Conservation (phyloP, 371 early-diverging fungal genomes). For the Circinella umbellata region DNA sequence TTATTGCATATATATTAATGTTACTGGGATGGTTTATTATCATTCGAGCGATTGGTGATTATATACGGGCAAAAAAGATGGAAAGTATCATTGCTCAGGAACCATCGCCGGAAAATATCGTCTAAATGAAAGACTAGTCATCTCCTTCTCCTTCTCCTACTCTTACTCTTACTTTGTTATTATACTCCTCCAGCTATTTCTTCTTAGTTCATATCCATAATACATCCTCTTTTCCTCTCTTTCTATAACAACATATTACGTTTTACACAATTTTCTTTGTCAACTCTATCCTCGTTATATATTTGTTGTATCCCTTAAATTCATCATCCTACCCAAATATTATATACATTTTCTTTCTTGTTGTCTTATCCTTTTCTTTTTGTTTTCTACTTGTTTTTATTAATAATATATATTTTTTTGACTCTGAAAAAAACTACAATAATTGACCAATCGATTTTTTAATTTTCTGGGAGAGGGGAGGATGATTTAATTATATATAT, state of each 20-base stretch:
- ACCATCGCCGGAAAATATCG: slow-evolving; percentile 36
- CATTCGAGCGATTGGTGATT: slow-evolving; percentile 57
- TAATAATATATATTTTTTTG: not conserved
- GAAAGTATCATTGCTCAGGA: slow-evolving; percentile 51
- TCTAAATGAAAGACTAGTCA: slow-evolving; percentile 10
- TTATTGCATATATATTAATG: slow-evolving; percentile 55
- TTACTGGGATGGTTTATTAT: slow-evolving; percentile 65
- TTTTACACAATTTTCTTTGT: too few species aligned
- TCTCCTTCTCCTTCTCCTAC: not conserved
- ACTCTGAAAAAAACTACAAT: not conserved
- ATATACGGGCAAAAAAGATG: slow-evolving; percentile 53
- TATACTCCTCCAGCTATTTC: not conserved
- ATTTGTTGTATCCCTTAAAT: too few species aligned
- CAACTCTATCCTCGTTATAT: too few species aligned
- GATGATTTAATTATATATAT: not conserved
- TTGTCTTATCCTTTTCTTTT: too few species aligned
- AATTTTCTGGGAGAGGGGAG: not conserved
- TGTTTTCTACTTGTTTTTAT: not conserved
- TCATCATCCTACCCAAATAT: too few species aligned
- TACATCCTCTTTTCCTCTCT: too few species aligned
- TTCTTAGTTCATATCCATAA: too few species aligned
- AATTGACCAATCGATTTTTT: not conserved
- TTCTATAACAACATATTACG: too few species aligned
- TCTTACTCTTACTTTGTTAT: not conserved
- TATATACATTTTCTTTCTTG: too few species aligned